These are phyloP conservation scores for Eucalyptus albens DNA, from an alignment of 345 rosid species.

Conservation along the genomic window DNA sequence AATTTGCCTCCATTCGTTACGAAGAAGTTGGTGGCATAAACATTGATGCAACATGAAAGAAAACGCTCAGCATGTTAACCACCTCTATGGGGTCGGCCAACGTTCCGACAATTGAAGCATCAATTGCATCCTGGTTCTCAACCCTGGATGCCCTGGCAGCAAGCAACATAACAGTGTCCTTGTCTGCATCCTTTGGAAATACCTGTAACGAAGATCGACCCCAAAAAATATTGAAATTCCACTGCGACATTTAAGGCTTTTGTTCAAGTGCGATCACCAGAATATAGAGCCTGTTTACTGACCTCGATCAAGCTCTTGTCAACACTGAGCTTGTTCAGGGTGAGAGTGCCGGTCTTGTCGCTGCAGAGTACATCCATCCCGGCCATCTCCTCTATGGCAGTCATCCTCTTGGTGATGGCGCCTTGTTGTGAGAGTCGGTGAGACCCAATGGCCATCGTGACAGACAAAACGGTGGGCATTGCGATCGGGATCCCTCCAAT, in stretches of 20 bases:
- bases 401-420: slow-evolving; percentile 48
- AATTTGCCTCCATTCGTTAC: neutral
- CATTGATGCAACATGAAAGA: neutral
- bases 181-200: slow-evolving; percentile 7
- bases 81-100: slow-evolving; percentile 37
- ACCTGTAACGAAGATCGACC: neutral
- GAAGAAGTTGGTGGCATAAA: neutral
- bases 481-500: slow-evolving; percentile 50
- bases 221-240: neutral
- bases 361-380: slow-evolving; percentile 47
- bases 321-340: slow-evolving; percentile 38
- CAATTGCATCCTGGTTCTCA: slow-evolving; percentile 47
- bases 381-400: slow-evolving; percentile 51
- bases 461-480: slow-evolving; percentile 45
- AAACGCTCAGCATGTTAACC: neutral
- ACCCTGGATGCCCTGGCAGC: slow-evolving; percentile 39
- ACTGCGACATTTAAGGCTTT: neutral
- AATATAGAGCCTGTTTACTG: neutral
- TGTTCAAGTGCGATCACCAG: neutral
- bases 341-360: slow-evolving; percentile 44
- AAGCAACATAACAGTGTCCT: slow-evolving; percentile 9
- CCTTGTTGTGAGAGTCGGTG: slow-evolving; percentile 41
- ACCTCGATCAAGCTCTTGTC: slow-evolving; percentile 34
- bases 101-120: slow-evolving; percentile 33
- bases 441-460: slow-evolving; percentile 47